These are phyloP conservation scores for Aspergillus cavernicola DNA, from an alignment of 495 filamentous ascomycete genomes.

Conservation along the genomic window DNA sequence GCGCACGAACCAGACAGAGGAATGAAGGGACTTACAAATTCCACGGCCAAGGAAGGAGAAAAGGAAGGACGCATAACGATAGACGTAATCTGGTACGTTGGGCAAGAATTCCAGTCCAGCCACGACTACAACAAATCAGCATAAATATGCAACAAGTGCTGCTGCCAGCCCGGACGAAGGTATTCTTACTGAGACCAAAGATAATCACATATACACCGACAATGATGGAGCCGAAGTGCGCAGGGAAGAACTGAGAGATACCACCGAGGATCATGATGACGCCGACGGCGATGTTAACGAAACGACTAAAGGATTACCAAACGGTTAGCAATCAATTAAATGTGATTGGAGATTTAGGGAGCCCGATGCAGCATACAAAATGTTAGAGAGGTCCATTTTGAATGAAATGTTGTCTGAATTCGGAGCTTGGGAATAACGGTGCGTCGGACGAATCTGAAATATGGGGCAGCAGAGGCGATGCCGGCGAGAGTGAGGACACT, in stretches of 20 bases:
- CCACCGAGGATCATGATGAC: conserved; percentile 87
- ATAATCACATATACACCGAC: conserved; percentile 81
- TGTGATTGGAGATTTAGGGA: neutral
- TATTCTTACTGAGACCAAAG: conserved; percentile 76
- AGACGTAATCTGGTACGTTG: conserved; percentile 87
- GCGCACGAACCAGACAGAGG: conserved; percentile 11
- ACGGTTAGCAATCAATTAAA: neutral
- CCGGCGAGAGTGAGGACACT: neutral
- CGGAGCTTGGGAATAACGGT: neutral
- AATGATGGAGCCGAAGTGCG: conserved; percentile 52
- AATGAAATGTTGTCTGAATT: neutral
- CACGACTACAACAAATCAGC: conserved; percentile 30
- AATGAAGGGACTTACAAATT: conserved; percentile 65
- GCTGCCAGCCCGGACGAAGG: neutral
- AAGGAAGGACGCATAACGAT: conserved; percentile 93
- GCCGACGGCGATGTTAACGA: conserved; percentile 88
- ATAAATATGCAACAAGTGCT: neutral
- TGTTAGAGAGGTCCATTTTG: conserved; percentile 56
- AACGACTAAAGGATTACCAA: conserved; percentile 59
- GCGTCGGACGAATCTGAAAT: neutral
- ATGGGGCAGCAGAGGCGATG: neutral
- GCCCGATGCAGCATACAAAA: conserved; percentile 46
- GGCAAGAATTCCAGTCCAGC: conserved; percentile 65
- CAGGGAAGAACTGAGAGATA: conserved; percentile 75
- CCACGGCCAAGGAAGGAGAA: conserved; percentile 96